These are phyloP conservation scores for Phlegmacium glaucopus DNA, from an alignment of 768 basidiomycete species.

Conservation along the genomic window DNA sequence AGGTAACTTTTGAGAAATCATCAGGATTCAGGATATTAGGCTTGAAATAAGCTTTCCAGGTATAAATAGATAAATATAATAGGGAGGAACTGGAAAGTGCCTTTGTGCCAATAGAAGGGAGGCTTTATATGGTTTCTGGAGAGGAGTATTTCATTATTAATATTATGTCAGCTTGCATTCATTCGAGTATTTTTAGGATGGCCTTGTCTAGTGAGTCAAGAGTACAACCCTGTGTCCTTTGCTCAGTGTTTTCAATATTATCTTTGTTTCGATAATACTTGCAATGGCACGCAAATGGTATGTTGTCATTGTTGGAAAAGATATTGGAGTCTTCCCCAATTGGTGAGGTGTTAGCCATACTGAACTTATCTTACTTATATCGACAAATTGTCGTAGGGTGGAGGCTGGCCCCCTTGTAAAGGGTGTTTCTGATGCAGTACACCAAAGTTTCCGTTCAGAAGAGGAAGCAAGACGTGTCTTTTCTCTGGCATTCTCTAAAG, in stretches of 20 bases:
- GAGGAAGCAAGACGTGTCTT: slow-evolving; percentile 38
- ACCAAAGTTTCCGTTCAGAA: slow-evolving; percentile 40
- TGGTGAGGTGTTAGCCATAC: slow-evolving; percentile 26
- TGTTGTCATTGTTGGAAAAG: slow-evolving; percentile 35
- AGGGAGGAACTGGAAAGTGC: no score
- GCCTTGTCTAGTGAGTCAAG: no score
- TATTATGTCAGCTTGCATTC: no score
- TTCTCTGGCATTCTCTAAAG: slow-evolving; percentile 21
- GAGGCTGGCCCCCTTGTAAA: slow-evolving; percentile 41
- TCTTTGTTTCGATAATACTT: not conserved
- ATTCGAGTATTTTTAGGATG: no score
- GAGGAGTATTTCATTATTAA: no score
- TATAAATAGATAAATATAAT: no score
- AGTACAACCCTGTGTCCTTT: no score
- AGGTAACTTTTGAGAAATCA: not conserved
- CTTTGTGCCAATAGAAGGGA: no score
- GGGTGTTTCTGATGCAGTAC: slow-evolving; percentile 37
- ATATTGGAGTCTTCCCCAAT: slow-evolving; percentile 35
- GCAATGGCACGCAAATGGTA: slow-evolving; percentile 40
- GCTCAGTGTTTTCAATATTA: no score
- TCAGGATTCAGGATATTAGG: not conserved
- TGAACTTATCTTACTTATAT: not conserved
- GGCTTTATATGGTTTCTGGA: no score
- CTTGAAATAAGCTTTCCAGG: no score
- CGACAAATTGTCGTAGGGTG: slow-evolving; percentile 31